Evolutionary conservation across 345 rosid species (phyloP), one percentile per base, ranked within the genome.

Genomic region (Schrenkiella parvula): DNA sequence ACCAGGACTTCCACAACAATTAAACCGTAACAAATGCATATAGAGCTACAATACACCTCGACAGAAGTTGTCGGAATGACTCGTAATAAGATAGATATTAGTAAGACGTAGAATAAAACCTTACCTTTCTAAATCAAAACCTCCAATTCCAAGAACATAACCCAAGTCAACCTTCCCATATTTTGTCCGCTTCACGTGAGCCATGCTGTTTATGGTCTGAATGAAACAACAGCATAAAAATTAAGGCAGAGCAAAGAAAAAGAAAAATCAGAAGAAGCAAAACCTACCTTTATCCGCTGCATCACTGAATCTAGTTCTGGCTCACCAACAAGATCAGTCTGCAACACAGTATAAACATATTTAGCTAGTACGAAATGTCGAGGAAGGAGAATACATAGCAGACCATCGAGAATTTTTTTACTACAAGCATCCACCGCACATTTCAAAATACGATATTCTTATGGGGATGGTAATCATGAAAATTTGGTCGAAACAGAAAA

Each of bases 61-160:
- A 34, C 9, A n/a, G 4, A 61, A 39, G 18, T 22, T 62, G 38
- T 41, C 0, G 19, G 25, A 34, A 52, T 53, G 57, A 72, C 57
- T 72, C 13, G 39, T 64, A 54, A 42, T 31, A 72, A 17, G 57
- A 64, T 5, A n/a, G n/a, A n/a, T n/a, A 34, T 57, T 10, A 29
- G 56, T 32, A 31, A 31, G 57, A 34, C n/a, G 15, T 34, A 34
- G 17, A 12, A 55, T 15, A 43, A 19, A 76, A 81, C 21, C 46
- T 10, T 38, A 93, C 96, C 97, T 88, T 81, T 89, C 98, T 71
- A 93, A 78, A 84, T 93, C 96, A 80, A 91, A 93, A 74, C 98
- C 97, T 64, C 98, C 96, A 74, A 93, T 87, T 51, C 98, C 96
- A 84, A 91, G 96, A 78, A 90, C 97, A 85, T 91, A 93, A 70